Conservation (phyloP, 768 basidiomycete genomes). For the Tephrocybe sp. region DNA sequence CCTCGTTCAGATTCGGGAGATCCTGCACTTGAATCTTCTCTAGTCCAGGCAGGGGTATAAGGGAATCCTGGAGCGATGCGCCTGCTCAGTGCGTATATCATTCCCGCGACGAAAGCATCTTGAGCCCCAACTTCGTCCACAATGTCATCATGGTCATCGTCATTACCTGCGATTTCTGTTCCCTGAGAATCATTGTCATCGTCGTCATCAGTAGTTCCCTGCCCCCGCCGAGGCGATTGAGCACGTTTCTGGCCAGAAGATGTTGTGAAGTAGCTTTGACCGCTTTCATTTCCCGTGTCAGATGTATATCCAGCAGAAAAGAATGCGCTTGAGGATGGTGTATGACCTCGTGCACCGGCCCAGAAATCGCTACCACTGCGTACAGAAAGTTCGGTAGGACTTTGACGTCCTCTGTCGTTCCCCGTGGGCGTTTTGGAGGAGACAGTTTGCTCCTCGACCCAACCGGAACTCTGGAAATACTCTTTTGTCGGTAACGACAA, state of each 20-base stretch:
- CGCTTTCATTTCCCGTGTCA: slow-evolving; percentile 22
- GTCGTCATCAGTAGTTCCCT: slow-evolving; percentile 34
- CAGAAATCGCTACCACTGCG: slow-evolving; percentile 77
- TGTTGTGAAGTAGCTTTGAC: slow-evolving; percentile 23
- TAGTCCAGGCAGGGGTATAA: slow-evolving; percentile 59
- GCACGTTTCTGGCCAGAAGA: slow-evolving; percentile 16
- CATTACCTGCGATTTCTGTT: slow-evolving; percentile 47
- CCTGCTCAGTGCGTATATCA: slow-evolving; percentile 80
- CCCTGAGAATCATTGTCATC: slow-evolving; percentile 59
- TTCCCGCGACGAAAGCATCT: slow-evolving; percentile 82
- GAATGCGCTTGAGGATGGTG: slow-evolving; percentile 49
- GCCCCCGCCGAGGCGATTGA: slow-evolving; percentile 23
- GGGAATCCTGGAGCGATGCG: slow-evolving; percentile 70
- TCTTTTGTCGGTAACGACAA: slow-evolving; percentile 80
- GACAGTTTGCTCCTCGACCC: slow-evolving; percentile 54
- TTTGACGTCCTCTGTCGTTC: slow-evolving; percentile 17
- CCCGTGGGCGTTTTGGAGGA: slow-evolving; percentile 16
- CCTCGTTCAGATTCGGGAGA: slow-evolving; percentile 41
- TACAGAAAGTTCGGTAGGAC: slow-evolving; percentile 40
- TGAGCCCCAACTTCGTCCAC: slow-evolving; percentile 78
- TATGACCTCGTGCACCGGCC: slow-evolving; percentile 57
- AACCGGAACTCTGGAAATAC: slow-evolving; percentile 83
- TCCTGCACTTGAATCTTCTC: slow-evolving; percentile 28
- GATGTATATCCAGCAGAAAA: slow-evolving; percentile 40
- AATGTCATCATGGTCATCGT: slow-evolving; percentile 36